These are phyloP conservation scores for Yamadazyma siamensis DNA, from an alignment of 1,139 yeast genomes.

Conservation along the genomic window DNA sequence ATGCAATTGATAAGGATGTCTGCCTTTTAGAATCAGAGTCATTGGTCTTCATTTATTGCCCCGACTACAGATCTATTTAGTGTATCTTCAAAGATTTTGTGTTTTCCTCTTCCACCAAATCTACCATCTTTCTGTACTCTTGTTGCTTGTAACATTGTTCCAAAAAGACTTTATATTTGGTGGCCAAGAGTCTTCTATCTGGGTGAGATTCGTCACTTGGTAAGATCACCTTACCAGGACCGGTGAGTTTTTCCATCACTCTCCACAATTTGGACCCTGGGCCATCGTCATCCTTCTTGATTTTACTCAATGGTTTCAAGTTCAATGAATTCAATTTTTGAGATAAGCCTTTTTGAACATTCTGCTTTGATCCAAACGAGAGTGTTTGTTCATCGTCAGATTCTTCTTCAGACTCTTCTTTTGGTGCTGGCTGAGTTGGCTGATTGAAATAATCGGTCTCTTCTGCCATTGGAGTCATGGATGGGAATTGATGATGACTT, in stretches of 20 bases:
- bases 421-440: constrained; percentile 16
- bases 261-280: constrained; percentile 73
- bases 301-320: constrained; percentile 37
- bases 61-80: too few species aligned
- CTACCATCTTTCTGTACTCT: constrained; percentile 69
- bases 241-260: constrained; percentile 80
- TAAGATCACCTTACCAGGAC: constrained; percentile 72
- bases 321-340: constrained; percentile 35
- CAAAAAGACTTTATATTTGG: constrained; percentile 78
- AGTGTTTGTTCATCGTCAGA: constrained; percentile 48
- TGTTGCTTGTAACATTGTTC: constrained; percentile 85
- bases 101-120: constrained; percentile 40
- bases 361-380: constrained; percentile 57
- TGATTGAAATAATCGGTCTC: constrained; percentile 48
- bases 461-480: constrained; percentile 51
- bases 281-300: constrained; percentile 15
- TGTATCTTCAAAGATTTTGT: constrained; percentile 7
- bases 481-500: constrained; percentile 52
- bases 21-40: too few species aligned
- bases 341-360: constrained; percentile 47
- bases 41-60: too few species aligned
- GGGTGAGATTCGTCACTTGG: constrained; percentile 60
- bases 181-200: constrained; percentile 67
- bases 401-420: constrained; percentile 17
- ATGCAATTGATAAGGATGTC: too few species aligned